Evolutionary conservation across 805 yeast species (phyloP).

Genomic region (Metschnikowia lochheadii): DNA sequence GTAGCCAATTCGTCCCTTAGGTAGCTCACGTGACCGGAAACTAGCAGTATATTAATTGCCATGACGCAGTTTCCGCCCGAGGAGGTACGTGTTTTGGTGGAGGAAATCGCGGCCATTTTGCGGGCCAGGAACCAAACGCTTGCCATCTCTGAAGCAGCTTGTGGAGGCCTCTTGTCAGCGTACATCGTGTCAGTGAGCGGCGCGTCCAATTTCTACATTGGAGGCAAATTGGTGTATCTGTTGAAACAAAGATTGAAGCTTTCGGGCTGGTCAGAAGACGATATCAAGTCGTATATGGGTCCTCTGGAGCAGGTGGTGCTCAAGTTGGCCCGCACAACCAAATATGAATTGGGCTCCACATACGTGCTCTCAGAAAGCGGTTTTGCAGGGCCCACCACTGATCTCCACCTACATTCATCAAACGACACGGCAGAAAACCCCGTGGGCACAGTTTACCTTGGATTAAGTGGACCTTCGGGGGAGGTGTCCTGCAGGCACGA

Average conservation of each 20-base stretch:
- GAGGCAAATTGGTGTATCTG: conserved; percentile 78
- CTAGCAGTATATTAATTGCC: not conserved
- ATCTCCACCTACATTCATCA: conserved; percentile 33
- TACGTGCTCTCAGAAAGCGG: conserved; percentile 84
- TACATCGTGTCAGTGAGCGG: conserved; percentile 81
- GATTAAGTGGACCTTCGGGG: conserved; percentile 62
- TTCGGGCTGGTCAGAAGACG: conserved; percentile 74
- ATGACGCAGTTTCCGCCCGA: conserved; percentile 55
- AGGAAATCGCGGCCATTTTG: conserved; percentile 54
- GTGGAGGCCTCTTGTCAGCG: conserved; percentile 83
- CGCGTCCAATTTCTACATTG: conserved; percentile 77
- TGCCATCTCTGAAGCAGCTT: conserved; percentile 83
- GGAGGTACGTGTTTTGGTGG: conserved; percentile 48
- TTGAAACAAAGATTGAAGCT: conserved; percentile 68
- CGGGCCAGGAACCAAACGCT: conserved; percentile 55
- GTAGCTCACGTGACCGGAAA: too few relatives aligned
- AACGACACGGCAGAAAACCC: conserved; percentile 23
- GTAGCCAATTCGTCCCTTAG: not conserved
- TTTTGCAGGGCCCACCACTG: conserved; percentile 71
- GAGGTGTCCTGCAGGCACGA: conserved; percentile 43
- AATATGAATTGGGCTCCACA: conserved; percentile 77
- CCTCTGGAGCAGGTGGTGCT: conserved; percentile 74
- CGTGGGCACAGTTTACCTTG: conserved; percentile 69
- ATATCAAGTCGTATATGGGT: conserved; percentile 71
- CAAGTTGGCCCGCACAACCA: conserved; percentile 71